Base-by-base conservation (phyloP, 495 filamentous ascomycete species). In the Neurospora sp. region DNA sequence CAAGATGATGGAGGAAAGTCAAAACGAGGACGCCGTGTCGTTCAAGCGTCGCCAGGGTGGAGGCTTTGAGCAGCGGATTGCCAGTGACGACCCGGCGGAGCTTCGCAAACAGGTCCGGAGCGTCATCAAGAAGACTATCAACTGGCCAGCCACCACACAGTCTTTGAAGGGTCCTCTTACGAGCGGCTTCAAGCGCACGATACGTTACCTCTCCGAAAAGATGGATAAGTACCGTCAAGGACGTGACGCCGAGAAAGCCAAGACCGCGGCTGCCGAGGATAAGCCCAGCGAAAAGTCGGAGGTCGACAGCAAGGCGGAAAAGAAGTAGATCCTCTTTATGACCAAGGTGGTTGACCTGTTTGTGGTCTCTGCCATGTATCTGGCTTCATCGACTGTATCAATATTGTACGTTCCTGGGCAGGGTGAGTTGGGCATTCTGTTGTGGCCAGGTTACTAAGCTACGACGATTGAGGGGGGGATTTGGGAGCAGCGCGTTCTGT, bases 131-230 rank as follows among this genome's bases (percentile, higher is more conserved):
- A 91, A 90, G 77, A 98, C 96, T 0, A 92, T 98, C 76, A 87
- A 85, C 69, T 99, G 96, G 96, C 93, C 96, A 4, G 93, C 92
- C 74, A 93, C 91, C 9, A 89, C 89, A 6, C 94, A 99, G 83
- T 93, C 88, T 44, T 74, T 94, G 48, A 98, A 99, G 82, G 90
- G 93, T 5, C 78, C 89, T 0, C 77, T 97, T 31, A 98, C 94
- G 2, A 88, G 91, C 1, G 96, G 96, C 0, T 76, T 92, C 8
- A 76, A 82, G 54, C 88, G 89, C 76, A 89, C 89, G 70, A 89
- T 86, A 85, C 88, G 88, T 74, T 99, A 99, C 82, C 72, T 95
- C 74, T 83, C 84, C 41, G 96, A 98, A 81, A 99, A 99, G 86
- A 85, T 92, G 66, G 87, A 82, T 54, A 97, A 97, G 83, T 87